phyloP scores from a whole-genome alignment of 495 filamentous ascomycete genomes.

The Chlorociboria aeruginascens region DNA sequence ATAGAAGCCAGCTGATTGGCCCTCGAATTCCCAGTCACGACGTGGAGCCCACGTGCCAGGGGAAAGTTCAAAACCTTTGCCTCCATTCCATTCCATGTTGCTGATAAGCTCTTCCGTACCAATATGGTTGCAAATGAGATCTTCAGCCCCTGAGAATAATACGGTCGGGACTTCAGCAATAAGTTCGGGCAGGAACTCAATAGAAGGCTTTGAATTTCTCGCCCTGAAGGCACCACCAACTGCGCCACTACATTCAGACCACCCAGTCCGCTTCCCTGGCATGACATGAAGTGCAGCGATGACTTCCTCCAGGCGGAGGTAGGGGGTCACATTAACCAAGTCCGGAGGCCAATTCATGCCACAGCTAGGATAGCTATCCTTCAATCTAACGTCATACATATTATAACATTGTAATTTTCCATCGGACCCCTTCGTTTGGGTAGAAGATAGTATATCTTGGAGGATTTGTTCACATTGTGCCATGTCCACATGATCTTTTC shows the following conservation, averaged over 20 bases:
- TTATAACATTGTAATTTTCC: conserved; percentile 56
- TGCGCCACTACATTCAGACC: conserved; percentile 80
- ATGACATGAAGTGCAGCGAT: conserved; percentile 70
- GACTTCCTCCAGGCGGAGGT: conserved; percentile 76
- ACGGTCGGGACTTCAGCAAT: conserved; percentile 64
- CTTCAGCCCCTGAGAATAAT: conserved; percentile 87
- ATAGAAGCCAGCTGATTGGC: conserved; percentile 79
- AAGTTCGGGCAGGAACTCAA: conserved; percentile 64
- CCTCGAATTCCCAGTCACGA: conserved; percentile 90
- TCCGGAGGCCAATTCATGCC: conserved; percentile 97
- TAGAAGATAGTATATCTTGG: conserved; percentile 50
- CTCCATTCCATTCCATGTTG: conserved; percentile 85
- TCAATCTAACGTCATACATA: conserved; percentile 88
- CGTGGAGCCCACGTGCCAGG: conserved; percentile 86
- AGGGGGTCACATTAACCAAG: conserved; percentile 60
- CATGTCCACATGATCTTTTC: conserved; percentile 52
- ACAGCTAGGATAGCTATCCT: conserved; percentile 61
- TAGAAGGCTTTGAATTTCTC: conserved; percentile 54
- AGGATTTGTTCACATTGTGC: conserved; percentile 62
- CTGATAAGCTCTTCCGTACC: conserved; percentile 87
- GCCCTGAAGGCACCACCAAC: conserved; percentile 60
- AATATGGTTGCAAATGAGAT: conserved; percentile 94
- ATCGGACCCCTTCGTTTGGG: conserved; percentile 32
- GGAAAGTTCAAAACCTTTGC: conserved; percentile 78
- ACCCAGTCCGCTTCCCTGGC: conserved; percentile 67